Conservation (phyloP, 23 red algal species). For the Gracilaria caudata region DNA sequence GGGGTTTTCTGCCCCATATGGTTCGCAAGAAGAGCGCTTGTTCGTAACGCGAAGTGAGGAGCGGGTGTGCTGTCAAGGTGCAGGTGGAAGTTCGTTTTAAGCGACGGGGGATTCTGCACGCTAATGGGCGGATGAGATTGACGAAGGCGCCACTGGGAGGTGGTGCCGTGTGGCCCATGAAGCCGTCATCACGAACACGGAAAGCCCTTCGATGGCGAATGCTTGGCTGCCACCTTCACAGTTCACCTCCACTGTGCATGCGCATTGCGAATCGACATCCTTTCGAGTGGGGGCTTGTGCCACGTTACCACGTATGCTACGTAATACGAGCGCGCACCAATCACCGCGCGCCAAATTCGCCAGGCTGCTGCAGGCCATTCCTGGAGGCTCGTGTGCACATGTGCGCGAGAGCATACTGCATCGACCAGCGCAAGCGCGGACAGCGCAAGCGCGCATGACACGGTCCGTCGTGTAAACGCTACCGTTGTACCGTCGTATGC, state of each 20-base stretch:
- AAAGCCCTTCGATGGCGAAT: too few relatives aligned
- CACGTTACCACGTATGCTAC: not conserved
- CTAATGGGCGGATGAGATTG: not conserved
- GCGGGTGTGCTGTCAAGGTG: not conserved
- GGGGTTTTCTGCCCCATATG: constrained; percentile 65
- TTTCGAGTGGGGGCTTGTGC: too few relatives aligned
- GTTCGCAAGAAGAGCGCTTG: not conserved
- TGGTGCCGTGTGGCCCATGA: too few relatives aligned
- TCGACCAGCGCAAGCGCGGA: too few relatives aligned
- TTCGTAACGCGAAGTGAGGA: constrained; percentile 1
- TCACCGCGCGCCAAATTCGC: not conserved
- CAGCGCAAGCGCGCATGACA: not conserved
- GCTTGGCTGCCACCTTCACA: too few relatives aligned
- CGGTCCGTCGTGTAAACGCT: not conserved
- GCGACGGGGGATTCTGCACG: not conserved
- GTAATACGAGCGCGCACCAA: not conserved
- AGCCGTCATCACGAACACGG: too few relatives aligned
- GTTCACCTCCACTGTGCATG: too few relatives aligned
- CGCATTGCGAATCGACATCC: too few relatives aligned
- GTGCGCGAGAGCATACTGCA: not conserved
- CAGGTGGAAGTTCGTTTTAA: not conserved
- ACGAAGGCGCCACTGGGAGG: not conserved
- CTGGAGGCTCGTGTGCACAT: too few relatives aligned
- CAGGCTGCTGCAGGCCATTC: not conserved
- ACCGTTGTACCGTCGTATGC: too few relatives aligned